Evolutionary conservation across 768 basidiomycete species (phyloP), one percentile per base, ranked within the genome.

Genomic region (Podaxis pistillaris): DNA sequence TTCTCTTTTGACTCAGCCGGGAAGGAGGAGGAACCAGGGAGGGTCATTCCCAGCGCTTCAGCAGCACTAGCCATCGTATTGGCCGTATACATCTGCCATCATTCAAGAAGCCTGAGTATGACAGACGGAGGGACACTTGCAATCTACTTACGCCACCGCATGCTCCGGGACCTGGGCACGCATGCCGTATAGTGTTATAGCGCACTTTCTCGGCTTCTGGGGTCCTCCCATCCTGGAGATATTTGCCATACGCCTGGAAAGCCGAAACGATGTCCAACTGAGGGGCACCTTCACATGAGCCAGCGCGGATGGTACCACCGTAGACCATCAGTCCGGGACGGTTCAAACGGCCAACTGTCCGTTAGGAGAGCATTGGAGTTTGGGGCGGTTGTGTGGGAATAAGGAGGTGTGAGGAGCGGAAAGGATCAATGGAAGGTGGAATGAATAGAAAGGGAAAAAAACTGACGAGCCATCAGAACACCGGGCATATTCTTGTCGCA

Each of bases 401-500:
- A 69, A 65, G 12, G 44, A 41, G 51, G 51, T 52, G 49, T 51
- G 51, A 3, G 50, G 49, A 52, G 37, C 22, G 44, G 41, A 56
- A 30, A 53, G 62, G 58, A 50, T 56, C 41, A 57, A 51, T 44
- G 30, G 24, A 50, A 22, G 47, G 44, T 0, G 40, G 33, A 50
- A 30, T 37, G 44, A 54, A 56, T 30, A 51, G 37, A 38, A 69
- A 58, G 22, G 30, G 40, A 57, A 7, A 56, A 56, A 55, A 28
- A 86, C 91, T 77, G 69, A 94, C 93, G 86, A 53, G 94, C 97
- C 85, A 99, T 99, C 68, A 98, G 81, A 40, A 97, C 96, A 64
- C 97, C 97, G n/a, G 97, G 97, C 96, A 99, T 98, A 78, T 99
- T 99, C 79, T 99, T 99, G 81, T 99, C 96, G 72, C 94, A 98